Evolutionary conservation across 352 stramenopile genomes (phyloP), one percentile per base, ranked within the genome.

Genomic region (Halophytophthora batemanensis): DNA sequence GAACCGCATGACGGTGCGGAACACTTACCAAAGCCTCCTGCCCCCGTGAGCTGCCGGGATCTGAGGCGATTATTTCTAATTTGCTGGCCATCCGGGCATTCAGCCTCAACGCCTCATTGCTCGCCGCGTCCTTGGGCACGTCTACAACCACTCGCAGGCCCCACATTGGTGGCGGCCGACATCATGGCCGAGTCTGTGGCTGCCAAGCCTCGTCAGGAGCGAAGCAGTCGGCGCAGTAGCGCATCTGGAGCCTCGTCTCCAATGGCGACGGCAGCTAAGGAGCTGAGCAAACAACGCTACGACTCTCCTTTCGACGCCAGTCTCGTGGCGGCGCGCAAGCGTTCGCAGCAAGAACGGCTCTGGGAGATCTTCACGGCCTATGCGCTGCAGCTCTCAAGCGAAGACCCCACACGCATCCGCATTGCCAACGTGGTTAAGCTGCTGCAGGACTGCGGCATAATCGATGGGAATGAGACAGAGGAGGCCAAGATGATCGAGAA

Each of bases 281-380:
- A 56, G 23, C 37, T 71, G 49, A 71, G 49, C 51, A 71, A 71
- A 15, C 73, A 79, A 28, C 59, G 59, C 15, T 86, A 82, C 43
- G 69, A 76, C 36, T 86, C 77, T 12, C 74, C 74, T 5, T 90
- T 90, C 41, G 76, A 90, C 23, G 71, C 59, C 22, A 90, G 71
- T 40, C 69, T 90, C 36, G 62, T 69, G 8, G 64, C 46, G 0
- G 74, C 74, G 41, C 56, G 74, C 6, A 82, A 82, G 51, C 69
- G 72, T 11, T 75, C 69, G 18, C 74, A 87, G 52, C 74, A 86
- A 28, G 82, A 93, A 45, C 70, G 77, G 35, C 61, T 93, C 14
- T 93, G 81, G 81, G 76, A 87, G 48, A 82, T 90, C 46, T 93
- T 90, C 29, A 79, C 77, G 4, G 71, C 69, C 15, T 93, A 90